Conservation (phyloP, 306 rosid species). For the Crotalaria pallida region DNA sequence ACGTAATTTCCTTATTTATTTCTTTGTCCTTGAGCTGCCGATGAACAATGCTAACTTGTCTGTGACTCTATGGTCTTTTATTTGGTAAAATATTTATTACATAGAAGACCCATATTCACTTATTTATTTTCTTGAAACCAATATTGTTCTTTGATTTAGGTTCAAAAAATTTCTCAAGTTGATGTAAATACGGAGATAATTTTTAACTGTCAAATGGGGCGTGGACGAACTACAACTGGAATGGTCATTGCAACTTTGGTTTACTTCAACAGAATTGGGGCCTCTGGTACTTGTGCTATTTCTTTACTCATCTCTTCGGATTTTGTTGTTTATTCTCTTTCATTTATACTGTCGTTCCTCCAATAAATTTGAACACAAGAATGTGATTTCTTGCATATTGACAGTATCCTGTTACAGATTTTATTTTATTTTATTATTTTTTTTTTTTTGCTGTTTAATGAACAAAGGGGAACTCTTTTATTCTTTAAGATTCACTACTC, state of each 20-base stretch:
- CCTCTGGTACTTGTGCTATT: constrained; percentile 51
- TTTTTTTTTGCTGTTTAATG: neutral
- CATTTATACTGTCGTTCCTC: neutral
- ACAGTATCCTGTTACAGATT: neutral
- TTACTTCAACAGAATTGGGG: constrained; percentile 76
- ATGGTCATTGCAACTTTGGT: constrained; percentile 92
- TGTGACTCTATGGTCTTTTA: neutral
- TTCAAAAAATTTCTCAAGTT: constrained; percentile 71
- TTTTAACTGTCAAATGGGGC: constrained; percentile 98
- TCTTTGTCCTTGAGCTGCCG: constrained; percentile 4
- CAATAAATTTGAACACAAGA: neutral
- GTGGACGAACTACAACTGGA: constrained; percentile 92
- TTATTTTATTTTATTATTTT: no score
- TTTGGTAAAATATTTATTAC: constrained; percentile 11
- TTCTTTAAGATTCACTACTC: neutral
- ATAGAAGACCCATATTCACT: neutral
- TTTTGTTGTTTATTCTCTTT: constrained; percentile 6
- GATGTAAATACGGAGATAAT: constrained; percentile 67
- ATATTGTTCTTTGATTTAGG: constrained; percentile 46
- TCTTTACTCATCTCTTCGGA: constrained; percentile 5
- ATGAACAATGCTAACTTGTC: neutral
- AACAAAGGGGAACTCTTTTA: neutral
- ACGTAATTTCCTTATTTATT: neutral
- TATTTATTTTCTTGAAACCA: neutral
- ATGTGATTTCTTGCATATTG: neutral